These are phyloP conservation scores for Tilletia walkeri DNA, from an alignment of 1,284 basidiomycete species.

Conservation along the genomic window DNA sequence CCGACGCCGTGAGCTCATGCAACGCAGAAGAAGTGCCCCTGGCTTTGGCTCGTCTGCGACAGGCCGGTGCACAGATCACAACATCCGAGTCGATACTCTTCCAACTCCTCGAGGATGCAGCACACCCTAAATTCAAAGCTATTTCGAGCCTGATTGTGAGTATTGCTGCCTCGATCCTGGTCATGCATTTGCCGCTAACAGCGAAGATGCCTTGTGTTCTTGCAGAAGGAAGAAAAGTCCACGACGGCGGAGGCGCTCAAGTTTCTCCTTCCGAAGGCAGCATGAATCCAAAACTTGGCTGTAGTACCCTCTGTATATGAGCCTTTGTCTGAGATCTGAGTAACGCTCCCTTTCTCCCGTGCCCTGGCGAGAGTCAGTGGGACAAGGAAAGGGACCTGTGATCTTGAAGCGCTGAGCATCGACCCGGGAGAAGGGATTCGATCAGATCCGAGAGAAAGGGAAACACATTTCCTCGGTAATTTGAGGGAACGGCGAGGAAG, in stretches of 20 bases:
- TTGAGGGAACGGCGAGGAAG: too few species aligned
- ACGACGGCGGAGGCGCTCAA: background rate
- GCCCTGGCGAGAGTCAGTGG: too few species aligned
- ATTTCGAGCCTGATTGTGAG: conserved; percentile 67
- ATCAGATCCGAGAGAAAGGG: too few species aligned
- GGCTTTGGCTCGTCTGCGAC: conserved; percentile 67
- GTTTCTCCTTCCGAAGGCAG: background rate
- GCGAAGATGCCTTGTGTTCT: background rate
- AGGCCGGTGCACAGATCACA: conserved; percentile 72
- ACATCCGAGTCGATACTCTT: conserved; percentile 80
- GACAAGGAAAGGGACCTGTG: too few species aligned
- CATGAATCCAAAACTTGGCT: background rate
- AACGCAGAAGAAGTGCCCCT: conserved; percentile 63
- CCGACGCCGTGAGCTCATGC: conserved; percentile 79
- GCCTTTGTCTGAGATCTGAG: too few species aligned
- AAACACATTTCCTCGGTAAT: too few species aligned
- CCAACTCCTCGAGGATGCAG: conserved; percentile 70
- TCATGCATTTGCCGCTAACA: background rate
- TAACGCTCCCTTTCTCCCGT: too few species aligned
- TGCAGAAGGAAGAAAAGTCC: conserved; percentile 13
- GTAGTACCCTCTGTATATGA: too few species aligned
- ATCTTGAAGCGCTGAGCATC: too few species aligned
- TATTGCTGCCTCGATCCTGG: background rate
- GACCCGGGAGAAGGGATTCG: too few species aligned
- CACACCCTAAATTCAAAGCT: conserved; percentile 69